phyloP scores from a whole-genome alignment of 2,329 filamentous ascomycete species.

The Passalora sequoiae region DNA sequence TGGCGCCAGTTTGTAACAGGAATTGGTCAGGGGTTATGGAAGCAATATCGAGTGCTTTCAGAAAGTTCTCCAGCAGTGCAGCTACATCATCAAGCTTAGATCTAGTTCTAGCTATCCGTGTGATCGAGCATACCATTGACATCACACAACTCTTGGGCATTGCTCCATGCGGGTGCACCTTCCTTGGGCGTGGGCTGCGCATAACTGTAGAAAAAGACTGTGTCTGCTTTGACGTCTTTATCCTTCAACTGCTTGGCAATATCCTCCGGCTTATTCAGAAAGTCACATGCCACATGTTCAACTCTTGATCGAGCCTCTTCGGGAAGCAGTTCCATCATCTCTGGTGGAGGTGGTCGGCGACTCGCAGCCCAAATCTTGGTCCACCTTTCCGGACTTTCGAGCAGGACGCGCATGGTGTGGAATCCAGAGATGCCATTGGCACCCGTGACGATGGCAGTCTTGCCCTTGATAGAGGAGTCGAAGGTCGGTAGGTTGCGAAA shows the following conservation, averaged over 20 bases:
- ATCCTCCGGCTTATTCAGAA: constrained; percentile 35
- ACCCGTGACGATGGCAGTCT: constrained; percentile 51
- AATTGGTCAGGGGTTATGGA: constrained; percentile 44
- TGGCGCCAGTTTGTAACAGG: constrained; percentile 49
- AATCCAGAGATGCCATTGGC: constrained; percentile 52
- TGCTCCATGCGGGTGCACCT: constrained; percentile 43
- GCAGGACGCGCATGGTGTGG: constrained; percentile 48
- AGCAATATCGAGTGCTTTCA: constrained; percentile 40
- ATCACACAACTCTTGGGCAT: constrained; percentile 47
- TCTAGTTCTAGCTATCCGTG: constrained; percentile 21
- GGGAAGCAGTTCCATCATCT: constrained; percentile 35
- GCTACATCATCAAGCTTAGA: constrained; percentile 24
- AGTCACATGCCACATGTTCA: constrained; percentile 33
- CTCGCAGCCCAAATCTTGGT: constrained; percentile 49
- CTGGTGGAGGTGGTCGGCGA: constrained; percentile 41
- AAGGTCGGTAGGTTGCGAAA: constrained; percentile 49
- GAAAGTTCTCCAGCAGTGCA: constrained; percentile 48
- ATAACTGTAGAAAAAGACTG: constrained; percentile 53
- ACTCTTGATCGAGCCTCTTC: constrained; percentile 26
- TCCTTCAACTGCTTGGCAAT: constrained; percentile 35
- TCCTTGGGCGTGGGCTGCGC: constrained; percentile 46
- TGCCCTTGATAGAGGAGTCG: constrained; percentile 38
- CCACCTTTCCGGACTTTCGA: constrained; percentile 46
- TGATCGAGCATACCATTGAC: constrained; percentile 44
- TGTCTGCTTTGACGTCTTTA: constrained; percentile 36